Evolutionary conservation across 495 filamentous ascomycete species (phyloP), one percentile per base, ranked within the genome.

Genomic region (Penicillium waksmanii): DNA sequence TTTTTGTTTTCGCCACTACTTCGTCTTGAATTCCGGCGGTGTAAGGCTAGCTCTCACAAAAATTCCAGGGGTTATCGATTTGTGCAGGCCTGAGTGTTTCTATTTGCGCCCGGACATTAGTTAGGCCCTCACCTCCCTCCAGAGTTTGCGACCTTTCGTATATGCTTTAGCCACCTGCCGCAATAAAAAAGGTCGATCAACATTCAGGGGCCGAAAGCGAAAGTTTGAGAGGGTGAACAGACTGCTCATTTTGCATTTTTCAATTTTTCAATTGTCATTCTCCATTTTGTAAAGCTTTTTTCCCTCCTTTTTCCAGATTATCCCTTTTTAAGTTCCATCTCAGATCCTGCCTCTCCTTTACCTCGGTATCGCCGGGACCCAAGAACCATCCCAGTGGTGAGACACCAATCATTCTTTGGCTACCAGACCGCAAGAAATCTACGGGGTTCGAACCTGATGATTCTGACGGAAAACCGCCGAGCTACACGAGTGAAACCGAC

Each of bases 401-500:
- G 46, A 44, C 42, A 19, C n/a, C 36, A 31, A 1, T 21, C 15
- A 5, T 17, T 25, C 42, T 55, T 53, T 44, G n/a, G 42, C 42
- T 7, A 17, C 12, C 53, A 64, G 62, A 64, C 62, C 62, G 62
- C 57, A 64, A 57, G 53, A 33, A 19, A 44, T 44, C n/a, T 5
- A 44, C 42, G 6, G 17, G 17, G 5, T 38, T 38, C 36, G 15
- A n/a, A 2, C 36, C 36, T 38, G 36, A 23, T 19, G 31, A 21
- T 21, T 4, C 33, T 54, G 51, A 55, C 44, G 52, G 34, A 60
- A 43, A 51, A 60, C 12, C 40, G 46, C 34, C 33, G 33, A 50
- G 51, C 25, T 46, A 47, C 27, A n/a, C 7, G 51, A 27, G 50
- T 4, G 36, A 38, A 9, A 38, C 36, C 12, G 12, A 13, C 36